These are phyloP conservation scores for Vaccinium vitisidaea DNA, from an alignment of 148 eudicot species.

Conservation along the genomic window DNA sequence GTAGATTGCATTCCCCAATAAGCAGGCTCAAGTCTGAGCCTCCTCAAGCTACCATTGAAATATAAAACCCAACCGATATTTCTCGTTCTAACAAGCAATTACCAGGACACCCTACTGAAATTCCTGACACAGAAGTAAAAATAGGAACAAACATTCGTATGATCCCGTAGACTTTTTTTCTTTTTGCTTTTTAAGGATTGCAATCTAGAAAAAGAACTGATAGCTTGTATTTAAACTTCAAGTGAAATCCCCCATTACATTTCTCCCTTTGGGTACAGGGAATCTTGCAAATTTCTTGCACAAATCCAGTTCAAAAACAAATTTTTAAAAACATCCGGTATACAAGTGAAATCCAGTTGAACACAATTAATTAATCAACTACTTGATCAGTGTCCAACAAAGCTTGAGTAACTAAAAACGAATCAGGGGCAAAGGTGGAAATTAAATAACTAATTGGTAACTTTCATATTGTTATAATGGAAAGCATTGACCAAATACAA, in stretches of 20 bases:
- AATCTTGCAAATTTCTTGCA: background rate
- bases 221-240: background rate
- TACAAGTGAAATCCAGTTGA: background rate
- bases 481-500: background rate
- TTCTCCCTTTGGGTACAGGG: background rate
- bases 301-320: background rate
- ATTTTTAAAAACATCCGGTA: background rate
- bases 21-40: no score
- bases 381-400: background rate
- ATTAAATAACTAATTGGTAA: background rate
- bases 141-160: background rate
- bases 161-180: background rate
- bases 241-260: background rate
- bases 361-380: background rate
- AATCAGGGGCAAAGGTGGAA: background rate
- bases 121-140: background rate
- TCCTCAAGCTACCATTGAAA: background rate
- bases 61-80: background rate
- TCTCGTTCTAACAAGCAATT: background rate
- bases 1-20: background rate
- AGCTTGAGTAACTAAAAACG: background rate
- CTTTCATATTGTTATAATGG: background rate
- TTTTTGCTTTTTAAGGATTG: background rate
- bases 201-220: background rate
- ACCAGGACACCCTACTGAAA: background rate